Base-by-base conservation (phyloP, 208 protist genomes). In the Phytomonas sp. region DNA sequence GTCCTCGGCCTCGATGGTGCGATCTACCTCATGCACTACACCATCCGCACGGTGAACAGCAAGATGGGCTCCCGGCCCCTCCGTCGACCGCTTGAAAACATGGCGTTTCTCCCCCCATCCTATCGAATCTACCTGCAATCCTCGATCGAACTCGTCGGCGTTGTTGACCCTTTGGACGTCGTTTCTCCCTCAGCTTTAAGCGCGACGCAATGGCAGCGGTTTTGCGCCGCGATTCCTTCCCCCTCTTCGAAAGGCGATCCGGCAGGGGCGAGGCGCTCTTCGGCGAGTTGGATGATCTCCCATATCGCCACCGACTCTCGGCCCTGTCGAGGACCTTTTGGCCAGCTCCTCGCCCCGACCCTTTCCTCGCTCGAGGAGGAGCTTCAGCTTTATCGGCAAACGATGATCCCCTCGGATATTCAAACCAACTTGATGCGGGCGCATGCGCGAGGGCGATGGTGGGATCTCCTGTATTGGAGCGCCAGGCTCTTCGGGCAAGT, bases 281-380 rank as follows among this genome's bases (percentile, higher is more conserved):
- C 67, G 0, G 76, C 89, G 23, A 95, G 85, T 62, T 67, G 64
- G 6, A 70, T 85, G 59, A 70, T 89, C 60, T 64, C 79, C 28
- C 56, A 61, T 28, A 73, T 92, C 11, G 66, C 79, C 30, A 13
- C 40, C 7, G 60, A 70, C 13, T 63, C 60, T 2, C 72, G 79
- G 6, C 89, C 89, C 20, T 92, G 83, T 66, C 84, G 89, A 13
- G 89, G 89, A 7, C 89, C 89, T 1, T 88, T 91, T 65, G 89
- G 89, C 7, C 89, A 95, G 65, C 61, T 92, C 60, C 73, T 95
- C 43, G 78, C 77, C 7, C 68, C 84, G 28, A 67, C 62, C 60
- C 76, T 91, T 64, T 69, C 64, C 6, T 83, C 79, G 1, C 70
- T 90, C n/a, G 32, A 75, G 13, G 76, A 88, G 29, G 89, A 95